Evolutionary conservation across 176 grass and related monocot species (phyloP), one percentile per base, ranked within the genome.

Genomic region (Bonia amplexicaulis): DNA sequence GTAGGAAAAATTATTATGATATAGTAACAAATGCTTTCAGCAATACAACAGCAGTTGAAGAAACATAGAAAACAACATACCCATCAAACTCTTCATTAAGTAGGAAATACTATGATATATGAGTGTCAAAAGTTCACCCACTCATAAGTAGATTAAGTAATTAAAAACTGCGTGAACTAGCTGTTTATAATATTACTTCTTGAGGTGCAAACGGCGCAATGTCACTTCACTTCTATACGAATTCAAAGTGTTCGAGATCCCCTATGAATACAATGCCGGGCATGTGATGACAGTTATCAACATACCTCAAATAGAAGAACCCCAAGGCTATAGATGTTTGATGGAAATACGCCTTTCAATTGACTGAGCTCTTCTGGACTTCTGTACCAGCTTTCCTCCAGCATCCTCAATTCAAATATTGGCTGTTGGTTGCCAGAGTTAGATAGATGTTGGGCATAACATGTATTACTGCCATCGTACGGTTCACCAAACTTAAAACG

Each of bases 241-340:
- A 61, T 75, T 51, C 22, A 39, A 66, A 74, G 58, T 84, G 58
- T 39, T 6, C 15, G 31, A 71, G 76, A 81, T 73, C 79, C 55
- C 59, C 82, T 52, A 89, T 33, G 25, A 69, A 33, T 26, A 70
- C 40, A 48, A 71, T 82, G 35, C 64, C 63, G 64, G 12, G 77
- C 13, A 57, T 74, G 47, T 20, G 69, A 69, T 60, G 29, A 78
- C 67, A 66, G 42, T 45, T 78, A 82, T 62, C n/a, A 58, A 68
- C 71, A 75, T 85, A 99, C 97, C 97, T 99, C 97, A 82, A 99
- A 99, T 39, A 99, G 79, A 85, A 99, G 93, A 88, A 99, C 91
- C 62, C 97, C 97, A 76, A 99, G 97, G 84, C 82, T 92, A 81
- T 96, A 99, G 45, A 99, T 92, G 66, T 94, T 99, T 33, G 93